Conservation (phyloP, 1,139 yeast species). For the Suhomyces maxii region DNA sequence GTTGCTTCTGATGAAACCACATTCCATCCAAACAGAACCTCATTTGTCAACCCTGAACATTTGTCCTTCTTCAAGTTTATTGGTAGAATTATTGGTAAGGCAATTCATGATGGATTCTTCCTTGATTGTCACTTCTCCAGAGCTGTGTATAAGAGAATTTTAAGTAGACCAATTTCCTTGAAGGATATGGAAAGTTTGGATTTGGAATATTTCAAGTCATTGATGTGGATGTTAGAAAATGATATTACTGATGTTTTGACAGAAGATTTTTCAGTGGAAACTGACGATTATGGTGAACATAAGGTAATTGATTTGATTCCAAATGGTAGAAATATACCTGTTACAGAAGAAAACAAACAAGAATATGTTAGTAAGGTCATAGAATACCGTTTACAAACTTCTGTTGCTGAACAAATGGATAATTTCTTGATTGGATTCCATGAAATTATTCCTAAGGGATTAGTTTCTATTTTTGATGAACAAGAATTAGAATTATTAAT, state of each 20-base stretch:
- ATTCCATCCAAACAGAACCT: constrained; percentile 92
- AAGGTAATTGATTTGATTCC: constrained; percentile 77
- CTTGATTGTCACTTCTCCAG: constrained; percentile 95
- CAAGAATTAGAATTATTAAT: constrained; percentile 91
- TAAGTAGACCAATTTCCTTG: constrained; percentile 78
- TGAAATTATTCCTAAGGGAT: constrained; percentile 85
- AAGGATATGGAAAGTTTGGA: constrained; percentile 96
- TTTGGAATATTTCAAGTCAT: constrained; percentile 85
- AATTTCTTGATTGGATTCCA: constrained; percentile 86
- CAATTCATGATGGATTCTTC: constrained; percentile 82
- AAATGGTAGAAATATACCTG: constrained; percentile 79
- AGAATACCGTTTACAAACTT: constrained; percentile 79
- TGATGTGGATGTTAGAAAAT: constrained; percentile 95
- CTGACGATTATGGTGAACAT: constrained; percentile 93
- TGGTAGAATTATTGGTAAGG: constrained; percentile 93
- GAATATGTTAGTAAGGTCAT: constrained; percentile 87
- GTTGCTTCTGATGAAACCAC: constrained; percentile 92
- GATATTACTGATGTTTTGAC: constrained; percentile 95
- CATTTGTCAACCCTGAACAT: constrained; percentile 92
- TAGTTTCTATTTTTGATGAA: constrained; percentile 88
- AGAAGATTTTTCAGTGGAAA: constrained; percentile 92
- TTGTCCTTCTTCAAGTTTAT: constrained; percentile 89
- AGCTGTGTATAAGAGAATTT: constrained; percentile 86
- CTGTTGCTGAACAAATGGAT: constrained; percentile 86
- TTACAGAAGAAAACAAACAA: constrained; percentile 86